A percentile compares a stretch with the other conserved stretches of the same genome.
Conservation (phyloP, 495 filamentous ascomycete species). For the Thermothielavioides terrestris region DNA sequence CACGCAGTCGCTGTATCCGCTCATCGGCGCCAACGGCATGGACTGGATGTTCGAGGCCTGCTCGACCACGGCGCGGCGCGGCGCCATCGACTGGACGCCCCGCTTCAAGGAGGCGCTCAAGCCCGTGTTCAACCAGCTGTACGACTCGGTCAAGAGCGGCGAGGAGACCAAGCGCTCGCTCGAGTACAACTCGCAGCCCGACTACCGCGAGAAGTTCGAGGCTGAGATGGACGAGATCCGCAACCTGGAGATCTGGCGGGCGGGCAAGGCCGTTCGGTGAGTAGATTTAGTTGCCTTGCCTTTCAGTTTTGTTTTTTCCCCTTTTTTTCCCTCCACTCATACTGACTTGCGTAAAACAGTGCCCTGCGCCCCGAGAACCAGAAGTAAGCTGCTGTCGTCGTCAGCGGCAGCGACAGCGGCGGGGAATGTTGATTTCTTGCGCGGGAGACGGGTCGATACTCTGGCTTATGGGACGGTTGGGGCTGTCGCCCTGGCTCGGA, state of each 20-base stretch:
- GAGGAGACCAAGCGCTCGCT: slow-evolving; percentile 87
- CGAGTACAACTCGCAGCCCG: slow-evolving; percentile 86
- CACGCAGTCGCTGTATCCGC: slow-evolving; percentile 92
- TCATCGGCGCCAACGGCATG: slow-evolving; percentile 95
- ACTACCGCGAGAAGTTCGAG: slow-evolving; percentile 95
- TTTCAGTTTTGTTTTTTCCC: not conserved
- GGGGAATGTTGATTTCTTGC: slow-evolving; percentile 12
- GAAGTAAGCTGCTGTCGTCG: slow-evolving; percentile 49
- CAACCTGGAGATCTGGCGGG: slow-evolving; percentile 95
- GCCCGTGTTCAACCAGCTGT: slow-evolving; percentile 95
- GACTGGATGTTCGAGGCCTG: slow-evolving; percentile 99
- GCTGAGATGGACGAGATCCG: slow-evolving; percentile 94
- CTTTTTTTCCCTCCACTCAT: not conserved
- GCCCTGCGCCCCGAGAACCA: slow-evolving; percentile 89
- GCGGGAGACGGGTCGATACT: slow-evolving; percentile 15
- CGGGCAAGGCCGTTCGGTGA: slow-evolving; percentile 90
- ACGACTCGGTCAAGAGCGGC: slow-evolving; percentile 81
- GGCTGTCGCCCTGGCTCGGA: slow-evolving; percentile 5
- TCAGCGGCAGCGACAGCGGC: no score
- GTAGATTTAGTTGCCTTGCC: no score
- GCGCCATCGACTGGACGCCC: slow-evolving; percentile 96
- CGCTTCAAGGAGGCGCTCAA: slow-evolving; percentile 93
- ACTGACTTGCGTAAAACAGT: slow-evolving; percentile 26
- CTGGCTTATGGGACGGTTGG: slow-evolving; percentile 9
- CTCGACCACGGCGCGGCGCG: slow-evolving; percentile 95